phyloP scores from a whole-genome alignment of 371 early-diverging fungal genomes.

The Rhizopus delemar region DNA sequence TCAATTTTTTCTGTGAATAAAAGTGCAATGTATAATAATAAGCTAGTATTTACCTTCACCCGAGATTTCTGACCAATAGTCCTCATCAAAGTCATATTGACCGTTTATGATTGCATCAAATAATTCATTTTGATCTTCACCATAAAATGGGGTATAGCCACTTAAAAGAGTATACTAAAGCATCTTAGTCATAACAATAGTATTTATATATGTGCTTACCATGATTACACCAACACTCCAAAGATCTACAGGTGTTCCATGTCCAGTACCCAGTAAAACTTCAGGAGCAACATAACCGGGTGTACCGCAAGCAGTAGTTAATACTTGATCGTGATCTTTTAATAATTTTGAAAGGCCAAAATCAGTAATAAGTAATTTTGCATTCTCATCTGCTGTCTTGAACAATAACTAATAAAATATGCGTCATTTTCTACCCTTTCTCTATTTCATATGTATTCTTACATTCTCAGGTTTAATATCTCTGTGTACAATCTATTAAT shows the following conservation, averaged over 20 bases:
- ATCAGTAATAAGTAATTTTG: constrained; percentile 66
- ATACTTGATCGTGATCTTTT: constrained; percentile 57
- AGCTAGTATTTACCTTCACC: constrained; percentile 46
- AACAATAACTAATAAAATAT: constrained; percentile 52
- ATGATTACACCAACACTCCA: constrained; percentile 93
- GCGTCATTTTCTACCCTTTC: background rate
- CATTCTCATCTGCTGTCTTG: constrained; percentile 49
- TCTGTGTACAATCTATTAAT: constrained; percentile 72
- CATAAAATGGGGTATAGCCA: constrained; percentile 89
- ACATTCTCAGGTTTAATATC: constrained; percentile 84
- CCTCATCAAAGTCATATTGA: constrained; percentile 70
- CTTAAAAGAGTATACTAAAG: constrained; percentile 71
- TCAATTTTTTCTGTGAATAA: background rate
- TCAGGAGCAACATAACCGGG: constrained; percentile 90
- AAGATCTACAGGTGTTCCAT: constrained; percentile 72
- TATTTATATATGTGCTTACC: constrained; percentile 13
- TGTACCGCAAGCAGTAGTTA: constrained; percentile 82
- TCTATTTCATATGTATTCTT: background rate
- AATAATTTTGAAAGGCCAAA: constrained; percentile 79
- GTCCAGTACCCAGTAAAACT: constrained; percentile 66
- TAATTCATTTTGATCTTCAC: constrained; percentile 61
- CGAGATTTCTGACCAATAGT: constrained; percentile 78
- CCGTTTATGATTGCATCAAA: constrained; percentile 64
- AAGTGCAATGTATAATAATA: background rate
- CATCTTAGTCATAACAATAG: too few relatives aligned